A percentile compares a stretch with the other conserved stretches of the same genome.
Evolutionary conservation across 2,329 filamentous ascomycete genomes (phyloP).

Genomic region (Coleophoma crateriformis): DNA sequence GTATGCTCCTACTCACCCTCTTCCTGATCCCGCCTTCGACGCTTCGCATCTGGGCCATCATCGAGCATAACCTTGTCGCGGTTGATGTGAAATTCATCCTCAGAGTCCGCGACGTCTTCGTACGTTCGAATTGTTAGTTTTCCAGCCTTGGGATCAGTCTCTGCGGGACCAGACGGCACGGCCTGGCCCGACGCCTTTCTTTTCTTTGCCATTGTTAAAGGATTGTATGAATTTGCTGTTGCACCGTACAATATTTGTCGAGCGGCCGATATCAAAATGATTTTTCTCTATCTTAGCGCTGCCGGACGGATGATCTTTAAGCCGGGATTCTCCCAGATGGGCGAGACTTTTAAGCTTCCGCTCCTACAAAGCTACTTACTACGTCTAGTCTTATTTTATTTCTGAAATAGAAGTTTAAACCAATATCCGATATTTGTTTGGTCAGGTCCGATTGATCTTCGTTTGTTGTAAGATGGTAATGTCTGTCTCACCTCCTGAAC

Average conservation of each 20-base stretch:
- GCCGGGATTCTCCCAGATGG: no score
- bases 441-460: no score
- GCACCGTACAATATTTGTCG: background rate
- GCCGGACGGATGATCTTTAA: no score
- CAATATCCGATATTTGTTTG: no score
- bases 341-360: no score
- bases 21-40: constrained; percentile 63
- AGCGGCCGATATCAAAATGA: background rate
- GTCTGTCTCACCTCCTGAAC: no score
- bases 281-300: constrained; percentile 1
- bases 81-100: constrained; percentile 88
- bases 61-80: constrained; percentile 83
- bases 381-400: no score
- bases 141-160: constrained; percentile 51
- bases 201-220: constrained; percentile 53
- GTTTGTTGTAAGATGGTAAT: no score
- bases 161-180: constrained; percentile 44
- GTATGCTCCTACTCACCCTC: constrained; percentile 39
- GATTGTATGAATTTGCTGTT: background rate
- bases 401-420: no score
- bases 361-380: no score
- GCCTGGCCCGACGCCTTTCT: constrained; percentile 60
- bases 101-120: constrained; percentile 86
- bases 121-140: constrained; percentile 59
- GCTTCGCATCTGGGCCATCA: constrained; percentile 73